These are phyloP conservation scores for Microcos paniculata DNA, from an alignment of 345 rosid genomes.

Conservation along the genomic window DNA sequence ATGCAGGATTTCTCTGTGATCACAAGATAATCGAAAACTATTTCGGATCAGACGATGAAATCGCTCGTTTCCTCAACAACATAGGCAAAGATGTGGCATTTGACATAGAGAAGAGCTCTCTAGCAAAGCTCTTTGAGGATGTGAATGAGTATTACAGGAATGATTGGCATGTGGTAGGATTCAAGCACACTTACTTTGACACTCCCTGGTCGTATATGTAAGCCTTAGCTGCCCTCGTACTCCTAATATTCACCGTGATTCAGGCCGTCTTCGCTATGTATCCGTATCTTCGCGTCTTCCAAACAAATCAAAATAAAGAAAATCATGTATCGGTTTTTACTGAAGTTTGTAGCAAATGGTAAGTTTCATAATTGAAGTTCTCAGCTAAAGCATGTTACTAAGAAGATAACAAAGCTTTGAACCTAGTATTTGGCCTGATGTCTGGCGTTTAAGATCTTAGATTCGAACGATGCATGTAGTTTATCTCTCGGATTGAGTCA, in stretches of 20 bases:
- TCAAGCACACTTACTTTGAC: slow-evolving; percentile 48
- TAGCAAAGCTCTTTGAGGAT: slow-evolving; percentile 39
- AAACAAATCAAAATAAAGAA: neutral
- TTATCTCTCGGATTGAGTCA: too few species aligned
- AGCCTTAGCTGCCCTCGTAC: slow-evolving; percentile 3
- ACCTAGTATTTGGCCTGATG: too few species aligned
- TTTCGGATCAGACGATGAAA: slow-evolving; percentile 50
- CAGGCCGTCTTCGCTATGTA: slow-evolving; percentile 5
- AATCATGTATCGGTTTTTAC: neutral
- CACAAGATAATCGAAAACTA: slow-evolving; percentile 49
- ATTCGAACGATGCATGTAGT: too few species aligned
- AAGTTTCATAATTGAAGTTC: neutral
- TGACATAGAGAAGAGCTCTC: slow-evolving; percentile 39
- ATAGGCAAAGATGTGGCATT: slow-evolving; percentile 49
- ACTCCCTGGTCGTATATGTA: slow-evolving; percentile 50
- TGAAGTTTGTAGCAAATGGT: neutral
- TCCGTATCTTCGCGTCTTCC: neutral
- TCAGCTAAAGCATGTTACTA: too few species aligned
- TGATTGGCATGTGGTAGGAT: slow-evolving; percentile 51
- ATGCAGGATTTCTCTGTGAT: slow-evolving; percentile 49
- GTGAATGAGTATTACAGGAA: slow-evolving; percentile 50
- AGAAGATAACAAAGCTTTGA: too few species aligned
- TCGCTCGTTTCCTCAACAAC: slow-evolving; percentile 42
- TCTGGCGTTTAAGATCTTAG: too few species aligned
- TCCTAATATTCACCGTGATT: neutral